phyloP scores from a whole-genome alignment of 2,329 filamentous ascomycete species.

The Fulvia fulva region DNA sequence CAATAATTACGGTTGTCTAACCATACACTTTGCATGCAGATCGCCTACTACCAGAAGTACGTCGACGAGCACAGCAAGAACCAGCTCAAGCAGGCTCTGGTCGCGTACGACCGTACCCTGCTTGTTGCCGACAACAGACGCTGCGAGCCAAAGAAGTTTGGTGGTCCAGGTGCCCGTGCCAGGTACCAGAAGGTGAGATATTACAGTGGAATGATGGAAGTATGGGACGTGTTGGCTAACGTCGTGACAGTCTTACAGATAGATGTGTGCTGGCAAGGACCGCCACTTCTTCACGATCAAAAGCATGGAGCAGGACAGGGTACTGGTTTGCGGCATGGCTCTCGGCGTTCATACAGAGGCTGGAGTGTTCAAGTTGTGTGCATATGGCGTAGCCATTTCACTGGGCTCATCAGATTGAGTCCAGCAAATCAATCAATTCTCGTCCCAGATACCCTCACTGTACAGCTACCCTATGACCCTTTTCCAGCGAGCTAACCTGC shows the following conservation, averaged over 20 bases:
- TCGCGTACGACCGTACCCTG: slow-evolving; percentile 93
- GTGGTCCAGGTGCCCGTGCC: slow-evolving; percentile 87
- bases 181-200: slow-evolving; percentile 78
- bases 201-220: slow-evolving; percentile 10
- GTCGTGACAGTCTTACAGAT: slow-evolving; percentile 8
- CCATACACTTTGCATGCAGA: slow-evolving; percentile 28
- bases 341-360: slow-evolving; percentile 15
- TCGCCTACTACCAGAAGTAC: slow-evolving; percentile 99
- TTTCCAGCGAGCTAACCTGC: not conserved
- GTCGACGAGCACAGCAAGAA: slow-evolving; percentile 99
- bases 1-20: slow-evolving; percentile 12
- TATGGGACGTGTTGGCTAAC: not conserved
- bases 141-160: slow-evolving; percentile 98
- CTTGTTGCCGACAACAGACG: slow-evolving; percentile 99
- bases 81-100: slow-evolving; percentile 94
- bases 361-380: slow-evolving; percentile 3
- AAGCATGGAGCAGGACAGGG: slow-evolving; percentile 10
- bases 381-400: slow-evolving; percentile 6
- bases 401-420: slow-evolving; percentile 13
- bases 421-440: slow-evolving; percentile 13
- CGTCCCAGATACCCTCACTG: not conserved
- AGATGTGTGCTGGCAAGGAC: slow-evolving; percentile 1
- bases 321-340: slow-evolving; percentile 18
- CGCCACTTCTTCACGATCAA: slow-evolving; percentile 2
- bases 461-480: not conserved